Conservation (phyloP, 495 filamentous ascomycete genomes). For the Aspergillus haitiensis region DNA sequence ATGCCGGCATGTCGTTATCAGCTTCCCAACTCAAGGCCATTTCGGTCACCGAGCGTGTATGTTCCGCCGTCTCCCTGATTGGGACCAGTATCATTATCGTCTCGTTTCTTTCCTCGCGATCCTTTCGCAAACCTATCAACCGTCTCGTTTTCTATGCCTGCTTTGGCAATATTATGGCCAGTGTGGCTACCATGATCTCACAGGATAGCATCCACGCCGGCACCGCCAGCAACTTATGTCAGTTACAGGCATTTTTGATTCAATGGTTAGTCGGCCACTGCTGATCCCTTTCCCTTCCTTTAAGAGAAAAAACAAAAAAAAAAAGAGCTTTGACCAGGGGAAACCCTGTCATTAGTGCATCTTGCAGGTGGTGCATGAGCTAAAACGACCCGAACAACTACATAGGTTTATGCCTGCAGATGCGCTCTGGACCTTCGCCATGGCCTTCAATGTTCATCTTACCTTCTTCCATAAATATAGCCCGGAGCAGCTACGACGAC, state of each 20-base stretch:
- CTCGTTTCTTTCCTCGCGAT: constrained; percentile 58
- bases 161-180: constrained; percentile 80
- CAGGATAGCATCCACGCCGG: constrained; percentile 52
- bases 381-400: constrained; percentile 14
- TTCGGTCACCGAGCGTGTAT: constrained; percentile 62
- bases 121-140: constrained; percentile 79
- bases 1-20: constrained; percentile 29
- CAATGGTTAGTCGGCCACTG: constrained; percentile 57
- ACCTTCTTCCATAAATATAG: constrained; percentile 80
- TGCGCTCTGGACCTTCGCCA: constrained; percentile 76
- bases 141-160: constrained; percentile 82
- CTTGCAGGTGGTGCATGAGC: background rate
- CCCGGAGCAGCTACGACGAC: constrained; percentile 60
- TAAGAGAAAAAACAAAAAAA: too few species aligned
- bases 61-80: constrained; percentile 68
- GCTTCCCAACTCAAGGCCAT: constrained; percentile 43
- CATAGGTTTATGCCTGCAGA: constrained; percentile 73
- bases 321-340: too few species aligned
- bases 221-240: constrained; percentile 57
- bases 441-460: constrained; percentile 86
- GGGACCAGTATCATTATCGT: constrained; percentile 72
- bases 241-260: constrained; percentile 73
- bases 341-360: too few species aligned
- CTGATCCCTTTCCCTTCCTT: background rate
- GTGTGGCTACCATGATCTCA: constrained; percentile 75